Percentiles rank a stretch among this genome's conserved stretches.
These are phyloP conservation scores for Gloeopeniophorella convolvens DNA, from an alignment of 768 basidiomycete species.

Conservation along the genomic window DNA sequence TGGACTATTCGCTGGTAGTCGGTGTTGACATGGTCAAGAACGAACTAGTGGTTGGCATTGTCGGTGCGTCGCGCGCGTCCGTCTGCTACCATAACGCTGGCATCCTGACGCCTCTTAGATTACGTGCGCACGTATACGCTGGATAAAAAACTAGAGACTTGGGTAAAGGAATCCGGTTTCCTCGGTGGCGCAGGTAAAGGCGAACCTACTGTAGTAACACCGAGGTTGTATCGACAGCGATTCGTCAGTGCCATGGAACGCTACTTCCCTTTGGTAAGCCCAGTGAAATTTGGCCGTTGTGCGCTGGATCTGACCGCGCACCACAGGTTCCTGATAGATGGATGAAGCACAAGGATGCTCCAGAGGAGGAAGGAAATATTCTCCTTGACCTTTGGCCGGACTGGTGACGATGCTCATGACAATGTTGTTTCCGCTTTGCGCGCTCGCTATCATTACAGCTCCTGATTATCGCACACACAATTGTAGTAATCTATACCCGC, in stretches of 20 bases:
- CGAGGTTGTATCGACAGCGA: constrained; percentile 86
- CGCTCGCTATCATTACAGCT: background rate
- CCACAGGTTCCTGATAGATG: constrained; percentile 78
- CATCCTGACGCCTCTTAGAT: constrained; percentile 41
- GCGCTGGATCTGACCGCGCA: constrained; percentile 5
- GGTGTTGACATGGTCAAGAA: constrained; percentile 87
- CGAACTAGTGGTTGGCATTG: constrained; percentile 94
- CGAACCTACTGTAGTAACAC: constrained; percentile 95
- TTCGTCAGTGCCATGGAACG: constrained; percentile 86
- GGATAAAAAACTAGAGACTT: constrained; percentile 98
- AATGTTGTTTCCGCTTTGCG: background rate
- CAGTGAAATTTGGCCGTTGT: background rate
- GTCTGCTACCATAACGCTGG: background rate
- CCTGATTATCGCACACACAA: background rate
- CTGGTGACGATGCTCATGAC: constrained; percentile 25
- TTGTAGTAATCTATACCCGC: constrained; percentile 16
- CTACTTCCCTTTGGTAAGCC: constrained; percentile 72
- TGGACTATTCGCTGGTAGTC: constrained; percentile 96
- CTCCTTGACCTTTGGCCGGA: constrained; percentile 36
- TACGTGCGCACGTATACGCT: constrained; percentile 95
- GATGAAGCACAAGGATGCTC: constrained; percentile 79
- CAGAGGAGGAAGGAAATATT: constrained; percentile 60
- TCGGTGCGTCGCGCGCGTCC: constrained; percentile 56
- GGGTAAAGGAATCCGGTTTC: constrained; percentile 95
- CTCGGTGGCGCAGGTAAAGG: constrained; percentile 77